Conservation (phyloP, 202 grass and related monocot genomes). For the Sporobolus alterniflorus region DNA sequence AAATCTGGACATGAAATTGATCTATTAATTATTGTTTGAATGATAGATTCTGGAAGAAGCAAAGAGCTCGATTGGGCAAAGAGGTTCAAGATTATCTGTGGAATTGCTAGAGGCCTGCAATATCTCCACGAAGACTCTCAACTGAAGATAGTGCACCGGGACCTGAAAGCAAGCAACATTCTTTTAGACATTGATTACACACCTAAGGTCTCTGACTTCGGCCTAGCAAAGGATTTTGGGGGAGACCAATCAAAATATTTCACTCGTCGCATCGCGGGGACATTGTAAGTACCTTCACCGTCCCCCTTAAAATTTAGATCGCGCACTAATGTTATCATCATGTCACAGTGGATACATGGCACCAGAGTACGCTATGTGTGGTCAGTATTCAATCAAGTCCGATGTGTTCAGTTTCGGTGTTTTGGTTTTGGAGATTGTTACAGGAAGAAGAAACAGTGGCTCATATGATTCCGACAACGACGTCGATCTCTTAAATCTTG, state of each 20-base stretch:
- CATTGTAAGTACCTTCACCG: constrained; percentile 82
- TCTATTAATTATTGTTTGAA: too few species aligned
- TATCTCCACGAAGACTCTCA: constrained; percentile 87
- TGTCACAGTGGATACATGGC: constrained; percentile 74
- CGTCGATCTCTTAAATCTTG: constrained; percentile 58
- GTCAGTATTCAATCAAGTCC: constrained; percentile 61
- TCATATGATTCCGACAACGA: constrained; percentile 36
- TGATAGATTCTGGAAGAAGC: constrained; percentile 45
- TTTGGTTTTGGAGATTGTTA: constrained; percentile 66
- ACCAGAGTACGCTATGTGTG: constrained; percentile 69
- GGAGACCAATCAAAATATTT: constrained; percentile 67
- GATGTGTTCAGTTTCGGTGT: constrained; percentile 72
- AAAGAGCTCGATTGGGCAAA: constrained; percentile 54
- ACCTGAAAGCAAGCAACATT: constrained; percentile 77
- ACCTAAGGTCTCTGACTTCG: constrained; percentile 82
- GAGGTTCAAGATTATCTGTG: constrained; percentile 63
- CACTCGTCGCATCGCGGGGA: constrained; percentile 50
- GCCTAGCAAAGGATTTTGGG: constrained; percentile 58
- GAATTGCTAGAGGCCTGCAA: constrained; percentile 57
- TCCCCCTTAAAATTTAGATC: too few species aligned
- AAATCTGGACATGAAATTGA: too few species aligned
- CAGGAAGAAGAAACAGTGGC: constrained; percentile 56
- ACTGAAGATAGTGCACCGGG: constrained; percentile 65
- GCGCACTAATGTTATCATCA: not conserved
- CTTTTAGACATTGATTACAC: constrained; percentile 60